Conservation (phyloP, 768 basidiomycete genomes). For the Saitozyma podzolica region DNA sequence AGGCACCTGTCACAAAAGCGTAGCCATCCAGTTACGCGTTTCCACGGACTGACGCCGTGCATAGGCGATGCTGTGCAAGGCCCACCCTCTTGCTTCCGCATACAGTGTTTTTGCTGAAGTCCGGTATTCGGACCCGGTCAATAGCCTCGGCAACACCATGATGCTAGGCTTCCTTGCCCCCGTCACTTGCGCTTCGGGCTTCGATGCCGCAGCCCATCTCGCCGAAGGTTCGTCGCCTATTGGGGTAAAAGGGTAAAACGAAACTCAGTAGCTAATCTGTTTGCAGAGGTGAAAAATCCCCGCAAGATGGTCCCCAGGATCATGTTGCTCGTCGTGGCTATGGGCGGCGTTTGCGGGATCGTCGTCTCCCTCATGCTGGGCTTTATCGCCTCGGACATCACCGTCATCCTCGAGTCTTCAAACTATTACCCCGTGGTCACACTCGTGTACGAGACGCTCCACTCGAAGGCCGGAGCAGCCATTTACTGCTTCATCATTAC, state of each 20-base stretch:
- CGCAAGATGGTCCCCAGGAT: constrained; percentile 1
- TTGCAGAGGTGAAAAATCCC: constrained; percentile 1
- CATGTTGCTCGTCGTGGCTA: constrained; percentile 1
- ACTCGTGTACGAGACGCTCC: constrained; percentile 1
- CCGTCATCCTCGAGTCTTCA: not conserved
- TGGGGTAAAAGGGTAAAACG: no score
- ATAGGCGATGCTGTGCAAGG: no score
- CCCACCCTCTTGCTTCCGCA: no score
- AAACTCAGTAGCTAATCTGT: not conserved
- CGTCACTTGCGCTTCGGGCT: no score
- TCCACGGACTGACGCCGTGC: no score
- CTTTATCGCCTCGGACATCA: constrained; percentile 4
- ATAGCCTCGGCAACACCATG: no score
- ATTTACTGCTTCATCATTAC: constrained; percentile 4
- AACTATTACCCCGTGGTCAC: constrained; percentile 2
- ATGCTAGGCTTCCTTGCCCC: no score
- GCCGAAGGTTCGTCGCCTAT: no score
- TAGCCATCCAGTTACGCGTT: no score
- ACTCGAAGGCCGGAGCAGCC: constrained; percentile 3
- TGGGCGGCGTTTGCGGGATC: not conserved
- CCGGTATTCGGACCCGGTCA: no score
- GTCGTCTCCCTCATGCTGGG: constrained; percentile 5
- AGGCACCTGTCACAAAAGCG: not conserved
- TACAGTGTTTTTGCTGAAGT: no score
- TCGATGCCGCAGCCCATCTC: no score